Evolutionary conservation across 2,329 filamentous ascomycete species (phyloP), one percentile per base, ranked within the genome.

Genomic region (Cercospora brassicicola): DNA sequence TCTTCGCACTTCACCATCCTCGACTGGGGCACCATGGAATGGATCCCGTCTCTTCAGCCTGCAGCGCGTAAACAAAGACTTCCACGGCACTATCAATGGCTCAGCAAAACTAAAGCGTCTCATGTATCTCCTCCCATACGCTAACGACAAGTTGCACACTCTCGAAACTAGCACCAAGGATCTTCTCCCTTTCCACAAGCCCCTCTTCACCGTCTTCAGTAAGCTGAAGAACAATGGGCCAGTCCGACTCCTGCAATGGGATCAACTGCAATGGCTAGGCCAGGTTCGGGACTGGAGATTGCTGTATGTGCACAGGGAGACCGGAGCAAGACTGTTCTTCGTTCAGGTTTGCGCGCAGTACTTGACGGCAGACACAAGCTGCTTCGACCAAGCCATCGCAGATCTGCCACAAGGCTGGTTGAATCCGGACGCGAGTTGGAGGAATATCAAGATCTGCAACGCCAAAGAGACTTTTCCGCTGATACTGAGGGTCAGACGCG

Each of bases 71-170:
- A 56, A 42, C 20, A 60, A 55, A 23, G 51, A 42, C 18, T 23
- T 65, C 26, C n/a, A 18, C 7, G 15, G 15, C 15, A 65, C 56
- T 15, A 61, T 65, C 20, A 18, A 26, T 5, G 56, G 64, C 15
- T 65, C 64, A 10, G 15, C n/a, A 2, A 61, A 30, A 42, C 64
- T 65, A 3, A 36, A 61, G 18, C 64, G 48, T 8, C 20, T 60
- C 0, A 56, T 65, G 56, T n/a, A 57, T 9, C 15, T 31, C 0
- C 26, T 20, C 5, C 55, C 28, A 2, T 57, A 33, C 51, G 2
- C 51, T 20, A 56, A 30, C 15, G 11, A 56, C 1, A 30, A 15
- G n/a, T 56, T 56, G 23, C 3, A 56, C 2, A 23, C 1, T 8
- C 4, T 26, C 3, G 0, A 7, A 56, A 2, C 26, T 56, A 11